These are phyloP conservation scores for Knufia fluminis DNA, from an alignment of 2,329 filamentous ascomycete genomes.

Conservation along the genomic window DNA sequence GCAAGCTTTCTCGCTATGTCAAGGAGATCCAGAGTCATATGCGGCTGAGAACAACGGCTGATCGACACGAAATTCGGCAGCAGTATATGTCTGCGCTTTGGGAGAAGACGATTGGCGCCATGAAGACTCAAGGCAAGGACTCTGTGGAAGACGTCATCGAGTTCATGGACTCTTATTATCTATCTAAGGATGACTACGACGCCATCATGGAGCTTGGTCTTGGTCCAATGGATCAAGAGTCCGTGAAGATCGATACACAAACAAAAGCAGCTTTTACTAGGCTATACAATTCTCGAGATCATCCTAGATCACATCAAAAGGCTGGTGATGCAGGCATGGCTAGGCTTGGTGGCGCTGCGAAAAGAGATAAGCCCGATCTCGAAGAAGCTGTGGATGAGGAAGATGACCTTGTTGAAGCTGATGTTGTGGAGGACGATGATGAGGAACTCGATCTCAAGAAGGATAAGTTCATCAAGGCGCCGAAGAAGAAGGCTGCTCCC, in stretches of 20 bases:
- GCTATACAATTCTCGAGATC: slow-evolving; percentile 75
- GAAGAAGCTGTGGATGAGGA: slow-evolving; percentile 87
- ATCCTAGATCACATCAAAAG: slow-evolving; percentile 95
- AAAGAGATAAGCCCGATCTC: slow-evolving; percentile 76
- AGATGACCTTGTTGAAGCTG: slow-evolving; percentile 60
- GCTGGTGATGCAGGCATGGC: slow-evolving; percentile 65
- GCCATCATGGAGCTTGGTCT: slow-evolving; percentile 84
- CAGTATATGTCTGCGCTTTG: slow-evolving; percentile 87
- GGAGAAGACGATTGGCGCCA: slow-evolving; percentile 64
- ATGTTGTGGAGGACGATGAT: slow-evolving; percentile 49
- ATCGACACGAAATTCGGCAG: slow-evolving; percentile 87
- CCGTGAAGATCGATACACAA: slow-evolving; percentile 69
- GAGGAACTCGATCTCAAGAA: slow-evolving; percentile 77
- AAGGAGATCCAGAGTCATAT: slow-evolving; percentile 97
- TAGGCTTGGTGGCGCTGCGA: slow-evolving; percentile 50
- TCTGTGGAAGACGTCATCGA: slow-evolving; percentile 75
- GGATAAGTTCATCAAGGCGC: slow-evolving; percentile 91
- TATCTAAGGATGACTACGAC: slow-evolving; percentile 92
- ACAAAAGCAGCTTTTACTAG: slow-evolving; percentile 86
- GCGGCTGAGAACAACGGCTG: slow-evolving; percentile 80
- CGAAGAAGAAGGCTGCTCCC: slow-evolving; percentile 57
- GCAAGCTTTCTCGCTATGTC: slow-evolving; percentile 66
- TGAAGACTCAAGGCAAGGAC: slow-evolving; percentile 73
- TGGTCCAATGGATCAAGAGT: slow-evolving; percentile 68
- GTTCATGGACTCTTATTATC: slow-evolving; percentile 92